Base-by-base conservation (phyloP, 2,329 filamentous ascomycete species). In the Myriosclerotinia duriaeana region DNA sequence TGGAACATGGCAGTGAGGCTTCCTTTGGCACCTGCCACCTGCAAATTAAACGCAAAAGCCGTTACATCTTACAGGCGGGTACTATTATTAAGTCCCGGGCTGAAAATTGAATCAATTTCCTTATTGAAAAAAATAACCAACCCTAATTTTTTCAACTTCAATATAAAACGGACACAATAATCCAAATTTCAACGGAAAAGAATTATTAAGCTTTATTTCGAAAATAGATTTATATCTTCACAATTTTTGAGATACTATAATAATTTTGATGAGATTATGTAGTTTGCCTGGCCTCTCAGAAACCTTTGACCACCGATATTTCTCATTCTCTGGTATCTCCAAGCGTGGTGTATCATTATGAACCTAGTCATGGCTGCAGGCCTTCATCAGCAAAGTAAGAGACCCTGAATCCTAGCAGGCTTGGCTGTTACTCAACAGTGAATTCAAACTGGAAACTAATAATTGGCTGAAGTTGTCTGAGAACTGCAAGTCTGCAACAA, bases 1-100 rank as follows among this genome's bases (percentile, higher is more conserved):
- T 48, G 42, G 56, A 59, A 59, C 42, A 59, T 59, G 40, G 40
- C 55, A 59, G 22, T 46, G 26, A 59, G 38, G 38, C 22, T 30
- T 26, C 26, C 5, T 36, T 48, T 26, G 20, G 30, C 44, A 34
- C 26, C 26, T 48, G 17, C 26, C 34, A 26, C 48, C 26, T 11
- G 4, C 52, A 22, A 48, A n/a, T 60, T 38, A 36, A 12, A 60
- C 12, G 26, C 56, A 48, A 48, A 36, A 22, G 54, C 8, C 56
- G 30, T 22, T 60, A 11, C 48, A 34, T 59, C 26, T 26, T 26
- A 2, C 26, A 26, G 26, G 26, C 26, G 26, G 26, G 26, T 26
- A 26, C 26, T 26, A 26, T 26, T 26, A 26, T 26, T 26, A 26
- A 26, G 26, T 26, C 26, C 26, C 26, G 26, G 26, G 26, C 26